Evolutionary conservation across 352 stramenopile genomes (phyloP).

Genomic region (Phytophthora sansomeana): DNA sequence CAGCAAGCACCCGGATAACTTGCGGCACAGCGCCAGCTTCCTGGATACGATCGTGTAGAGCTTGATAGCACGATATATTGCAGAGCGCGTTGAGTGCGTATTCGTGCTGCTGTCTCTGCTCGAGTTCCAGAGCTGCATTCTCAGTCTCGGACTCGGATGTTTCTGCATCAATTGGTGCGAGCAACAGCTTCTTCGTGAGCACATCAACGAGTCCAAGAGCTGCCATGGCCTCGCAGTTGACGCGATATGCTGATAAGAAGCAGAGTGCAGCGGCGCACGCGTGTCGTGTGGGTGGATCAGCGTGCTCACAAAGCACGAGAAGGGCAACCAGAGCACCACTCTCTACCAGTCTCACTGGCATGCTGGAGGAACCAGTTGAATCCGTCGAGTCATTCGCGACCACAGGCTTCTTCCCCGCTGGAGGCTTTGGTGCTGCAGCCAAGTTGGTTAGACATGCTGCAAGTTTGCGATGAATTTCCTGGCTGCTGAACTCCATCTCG

Average conservation of each 20-base stretch:
- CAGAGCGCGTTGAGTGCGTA: constrained; percentile 82
- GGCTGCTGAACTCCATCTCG: constrained; percentile 86
- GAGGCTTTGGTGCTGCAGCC: constrained; percentile 59
- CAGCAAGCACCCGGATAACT: constrained; percentile 60
- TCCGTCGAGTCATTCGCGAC: constrained; percentile 1
- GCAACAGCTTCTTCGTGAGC: constrained; percentile 63
- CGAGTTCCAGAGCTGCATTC: constrained; percentile 49
- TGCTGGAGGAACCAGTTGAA: constrained; percentile 15
- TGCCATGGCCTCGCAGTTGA: constrained; percentile 83
- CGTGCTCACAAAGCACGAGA: constrained; percentile 75
- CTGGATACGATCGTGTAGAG: constrained; percentile 77
- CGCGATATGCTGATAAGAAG: constrained; percentile 68
- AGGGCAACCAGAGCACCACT: constrained; percentile 70
- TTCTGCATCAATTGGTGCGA: constrained; percentile 22
- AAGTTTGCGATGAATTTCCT: constrained; percentile 77
- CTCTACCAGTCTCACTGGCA: constrained; percentile 60
- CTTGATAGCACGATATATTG: constrained; percentile 72
- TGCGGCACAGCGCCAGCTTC: constrained; percentile 60
- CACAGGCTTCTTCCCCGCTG: constrained; percentile 25
- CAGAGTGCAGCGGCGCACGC: constrained; percentile 78
- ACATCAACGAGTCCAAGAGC: constrained; percentile 73
- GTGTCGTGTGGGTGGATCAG: constrained; percentile 73
- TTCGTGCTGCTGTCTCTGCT: constrained; percentile 68
- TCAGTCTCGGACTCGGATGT: constrained; percentile 9
- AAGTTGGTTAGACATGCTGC: constrained; percentile 84